Evolutionary conservation across 192 early-diverging fungal genomes (phyloP).

Genomic region (Coemansia sp.): DNA sequence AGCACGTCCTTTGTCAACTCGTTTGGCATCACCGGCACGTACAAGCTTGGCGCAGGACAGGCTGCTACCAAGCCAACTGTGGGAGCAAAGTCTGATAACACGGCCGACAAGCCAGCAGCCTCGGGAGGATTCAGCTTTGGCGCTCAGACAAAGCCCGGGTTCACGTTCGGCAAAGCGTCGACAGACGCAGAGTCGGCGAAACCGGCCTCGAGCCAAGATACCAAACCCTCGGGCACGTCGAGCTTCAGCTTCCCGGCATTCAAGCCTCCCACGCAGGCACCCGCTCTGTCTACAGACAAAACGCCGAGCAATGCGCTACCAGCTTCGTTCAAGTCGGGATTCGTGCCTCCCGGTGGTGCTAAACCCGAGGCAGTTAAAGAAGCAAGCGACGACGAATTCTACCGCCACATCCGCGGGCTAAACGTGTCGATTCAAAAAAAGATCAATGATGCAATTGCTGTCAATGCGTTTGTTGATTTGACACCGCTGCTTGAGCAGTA

Average conservation of each 20-base stretch:
- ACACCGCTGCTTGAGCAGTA: constrained; percentile 47
- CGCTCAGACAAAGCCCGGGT: neutral
- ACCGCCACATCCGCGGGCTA: constrained; percentile 46
- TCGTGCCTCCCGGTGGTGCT: neutral
- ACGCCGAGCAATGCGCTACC: neutral
- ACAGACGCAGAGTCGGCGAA: neutral
- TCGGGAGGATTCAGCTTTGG: constrained; percentile 24
- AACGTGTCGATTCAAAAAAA: constrained; percentile 49
- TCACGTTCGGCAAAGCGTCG: constrained; percentile 5
- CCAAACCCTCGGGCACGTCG: constrained; percentile 2
- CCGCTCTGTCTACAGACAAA: constrained; percentile 1
- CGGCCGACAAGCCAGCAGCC: constrained; percentile 1
- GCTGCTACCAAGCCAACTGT: neutral
- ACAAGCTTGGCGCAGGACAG: neutral
- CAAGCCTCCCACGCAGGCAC: constrained; percentile 28
- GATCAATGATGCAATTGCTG: constrained; percentile 26
- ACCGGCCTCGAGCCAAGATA: neutral
- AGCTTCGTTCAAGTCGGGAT: neutral
- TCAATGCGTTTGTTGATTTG: constrained; percentile 46
- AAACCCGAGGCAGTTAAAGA: neutral
- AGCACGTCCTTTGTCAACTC: constrained; percentile 4
- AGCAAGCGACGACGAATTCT: constrained; percentile 25
- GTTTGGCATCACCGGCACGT: neutral
- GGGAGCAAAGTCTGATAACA: neutral
- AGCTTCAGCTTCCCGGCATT: constrained; percentile 33